phyloP scores from a whole-genome alignment of 2,329 filamentous ascomycete genomes.

The Beauveria brongniartii region DNA sequence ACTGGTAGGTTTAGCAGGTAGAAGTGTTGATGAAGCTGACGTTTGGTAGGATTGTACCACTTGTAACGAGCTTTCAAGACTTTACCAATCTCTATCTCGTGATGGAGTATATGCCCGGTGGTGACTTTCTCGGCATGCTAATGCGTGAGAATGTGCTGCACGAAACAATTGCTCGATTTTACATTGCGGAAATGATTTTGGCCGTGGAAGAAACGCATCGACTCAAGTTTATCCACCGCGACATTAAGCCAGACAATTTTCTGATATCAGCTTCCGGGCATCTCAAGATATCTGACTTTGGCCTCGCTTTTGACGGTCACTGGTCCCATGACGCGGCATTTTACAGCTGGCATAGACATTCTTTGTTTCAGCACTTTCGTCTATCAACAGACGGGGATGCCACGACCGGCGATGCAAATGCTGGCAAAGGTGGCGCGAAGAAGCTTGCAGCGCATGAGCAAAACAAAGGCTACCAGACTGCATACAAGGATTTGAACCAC shows the following conservation, averaged over 20 bases:
- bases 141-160: conserved; percentile 77
- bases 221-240: conserved; percentile 85
- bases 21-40: background rate
- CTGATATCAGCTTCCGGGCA: conserved; percentile 82
- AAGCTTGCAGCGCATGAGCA: conserved; percentile 23
- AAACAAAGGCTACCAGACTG: conserved; percentile 21
- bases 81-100: conserved; percentile 77
- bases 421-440: conserved; percentile 25
- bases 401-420: conserved; percentile 52
- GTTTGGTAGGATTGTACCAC: conserved; percentile 62
- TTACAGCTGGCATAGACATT: conserved; percentile 75
- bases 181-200: conserved; percentile 91
- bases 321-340: conserved; percentile 89
- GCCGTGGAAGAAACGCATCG: conserved; percentile 89
- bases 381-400: conserved; percentile 67
- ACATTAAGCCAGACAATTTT: conserved; percentile 97
- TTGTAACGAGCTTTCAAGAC: conserved; percentile 87
- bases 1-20: conserved; percentile 45
- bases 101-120: conserved; percentile 98
- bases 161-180: conserved; percentile 74
- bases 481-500: conserved; percentile 23
- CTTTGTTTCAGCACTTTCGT: conserved; percentile 66
- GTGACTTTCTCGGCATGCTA: conserved; percentile 82
- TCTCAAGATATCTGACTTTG: conserved; percentile 93
- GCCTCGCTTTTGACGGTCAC: conserved; percentile 87